Evolutionary conservation across 164 flowering plant species (phyloP), one percentile per base, ranked within the genome.

Genomic region (Hamamelis virginiana): DNA sequence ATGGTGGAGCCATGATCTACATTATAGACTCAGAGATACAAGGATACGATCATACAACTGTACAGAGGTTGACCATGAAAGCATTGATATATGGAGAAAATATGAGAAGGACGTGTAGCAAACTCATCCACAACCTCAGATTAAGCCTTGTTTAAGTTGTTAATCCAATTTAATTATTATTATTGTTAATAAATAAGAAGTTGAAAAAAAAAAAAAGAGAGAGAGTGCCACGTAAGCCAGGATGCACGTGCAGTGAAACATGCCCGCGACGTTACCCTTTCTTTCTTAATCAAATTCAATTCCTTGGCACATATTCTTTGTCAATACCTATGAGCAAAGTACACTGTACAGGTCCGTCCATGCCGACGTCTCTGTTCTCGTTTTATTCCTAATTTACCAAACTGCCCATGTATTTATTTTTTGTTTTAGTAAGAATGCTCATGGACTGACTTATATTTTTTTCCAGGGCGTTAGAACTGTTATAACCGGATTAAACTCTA

Each of bases 81-180:
- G 2, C 45, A 60, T 60, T 27, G 12, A 59, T 59, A 9, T 8
- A 43, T n/a, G n/a, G 38, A 14, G 55, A 9, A 26, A 22, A 16
- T 26, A 23, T 45, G 57, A 64, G 67, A 64, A 47, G 47, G 67
- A 64, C 67, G 56, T 64, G 56, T 47, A 48, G 38, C 56, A 13
- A 23, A 64, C 67, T 47, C 22, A 64, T 64, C 38, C 43, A 22
- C 43, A 47, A 48, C 53, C 62, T 52, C n/a, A 19, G 23, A 45
- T 45, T 43, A 43, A 67, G 1, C 4, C 2, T 1, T 1, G 5
- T 18, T 0, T 26, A 48, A 6, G 0, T 48, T 16, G 1, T 8
- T 1, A 15, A 15, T 9, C 16, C 11, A 16, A 51, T 25, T 41
- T 3, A 51, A 65, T 65, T 19, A 51, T 46, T 46, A 46, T 8